A percentile compares a stretch with the other conserved stretches of the same genome.
Conservation (phyloP, 2,329 filamentous ascomycete genomes). For the Botrytis paeoniae region DNA sequence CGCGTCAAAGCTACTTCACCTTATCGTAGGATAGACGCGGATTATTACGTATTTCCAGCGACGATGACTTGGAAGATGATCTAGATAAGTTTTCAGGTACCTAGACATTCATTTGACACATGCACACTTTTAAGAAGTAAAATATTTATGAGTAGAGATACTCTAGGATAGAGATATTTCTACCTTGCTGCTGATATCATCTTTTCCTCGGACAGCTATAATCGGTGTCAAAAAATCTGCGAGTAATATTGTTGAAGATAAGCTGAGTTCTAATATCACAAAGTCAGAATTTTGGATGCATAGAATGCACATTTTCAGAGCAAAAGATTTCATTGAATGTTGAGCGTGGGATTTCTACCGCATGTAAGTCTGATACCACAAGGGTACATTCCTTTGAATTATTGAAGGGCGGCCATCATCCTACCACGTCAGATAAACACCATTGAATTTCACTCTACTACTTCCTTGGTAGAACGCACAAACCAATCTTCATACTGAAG, state of each 20-base stretch:
- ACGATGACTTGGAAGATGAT: neutral
- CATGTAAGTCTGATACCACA: too few relatives aligned
- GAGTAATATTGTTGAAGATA: too few relatives aligned
- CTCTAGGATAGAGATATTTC: fast-evolving
- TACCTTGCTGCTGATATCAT: neutral
- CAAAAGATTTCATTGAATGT: neutral
- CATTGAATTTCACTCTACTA: neutral
- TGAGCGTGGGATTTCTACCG: fast-evolving
- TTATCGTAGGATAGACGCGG: neutral
- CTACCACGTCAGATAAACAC: neutral
- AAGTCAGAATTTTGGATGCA: too few relatives aligned
- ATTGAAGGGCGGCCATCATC: too few relatives aligned
- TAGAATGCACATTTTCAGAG: too few relatives aligned
- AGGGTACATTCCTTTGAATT: too few relatives aligned
- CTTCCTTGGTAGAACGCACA: neutral
- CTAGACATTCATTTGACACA: neutral
- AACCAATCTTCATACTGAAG: neutral
- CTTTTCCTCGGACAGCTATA: neutral
- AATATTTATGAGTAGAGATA: neutral
- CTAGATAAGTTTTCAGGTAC: neutral
- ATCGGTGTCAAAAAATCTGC: neutral
- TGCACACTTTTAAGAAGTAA: neutral
- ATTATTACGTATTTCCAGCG: neutral
- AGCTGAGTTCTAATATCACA: too few relatives aligned
- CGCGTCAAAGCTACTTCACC: too few relatives aligned